Percentiles rank a stretch among this genome's conserved stretches.
phyloP scores from a whole-genome alignment of 768 basidiomycete species.

The Rubroboletus satanas region DNA sequence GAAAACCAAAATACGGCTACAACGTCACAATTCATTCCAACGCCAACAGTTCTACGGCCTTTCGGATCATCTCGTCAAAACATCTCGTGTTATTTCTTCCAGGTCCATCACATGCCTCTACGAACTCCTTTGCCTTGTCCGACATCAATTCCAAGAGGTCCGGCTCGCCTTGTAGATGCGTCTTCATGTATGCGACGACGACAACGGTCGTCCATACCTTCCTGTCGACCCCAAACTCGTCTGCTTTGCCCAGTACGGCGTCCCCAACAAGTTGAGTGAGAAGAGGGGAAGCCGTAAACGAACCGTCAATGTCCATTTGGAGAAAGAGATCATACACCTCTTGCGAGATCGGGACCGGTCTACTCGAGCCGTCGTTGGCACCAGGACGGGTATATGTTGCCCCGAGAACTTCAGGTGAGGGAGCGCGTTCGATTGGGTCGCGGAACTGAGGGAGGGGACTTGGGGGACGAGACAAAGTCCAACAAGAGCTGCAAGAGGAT shows the following conservation, averaged over 20 bases:
- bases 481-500: conserved; percentile 36
- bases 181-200: conserved; percentile 43
- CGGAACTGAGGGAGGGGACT: conserved; percentile 22
- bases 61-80: conserved; percentile 23
- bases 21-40: background rate
- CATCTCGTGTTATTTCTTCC: too few relatives aligned
- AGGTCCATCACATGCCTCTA: too few relatives aligned
- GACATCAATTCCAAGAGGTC: conserved; percentile 42
- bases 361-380: background rate
- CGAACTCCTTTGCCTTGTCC: conserved; percentile 42
- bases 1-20: background rate
- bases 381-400: background rate
- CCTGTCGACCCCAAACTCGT: conserved; percentile 29
- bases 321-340: conserved; percentile 37
- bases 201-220: conserved; percentile 49
- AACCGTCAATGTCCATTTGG: conserved; percentile 46
- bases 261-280: conserved; percentile 38
- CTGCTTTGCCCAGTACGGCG: conserved; percentile 30
- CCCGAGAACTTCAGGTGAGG: conserved; percentile 29
- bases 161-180: conserved; percentile 31
- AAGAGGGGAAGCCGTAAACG: conserved; percentile 35
- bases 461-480: conserved; percentile 24
- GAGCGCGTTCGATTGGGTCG: conserved; percentile 27
- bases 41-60: background rate
- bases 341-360: conserved; percentile 14